Conservation (phyloP, 2,329 filamentous ascomycete genomes). For the Fusarium lyarnte region DNA sequence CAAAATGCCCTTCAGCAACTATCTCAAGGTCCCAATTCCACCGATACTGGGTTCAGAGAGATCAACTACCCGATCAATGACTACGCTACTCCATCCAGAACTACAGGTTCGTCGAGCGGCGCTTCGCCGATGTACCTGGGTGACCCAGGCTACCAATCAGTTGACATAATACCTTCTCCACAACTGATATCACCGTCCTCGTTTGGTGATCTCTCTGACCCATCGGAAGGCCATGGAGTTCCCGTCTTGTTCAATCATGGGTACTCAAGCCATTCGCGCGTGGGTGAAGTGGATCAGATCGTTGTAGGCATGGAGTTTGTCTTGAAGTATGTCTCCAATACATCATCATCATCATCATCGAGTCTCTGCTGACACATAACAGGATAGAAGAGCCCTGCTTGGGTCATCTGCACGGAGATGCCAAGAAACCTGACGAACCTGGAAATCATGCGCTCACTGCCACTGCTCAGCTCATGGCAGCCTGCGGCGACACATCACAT, state of each 20-base stretch:
- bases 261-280: neutral
- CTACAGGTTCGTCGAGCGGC: neutral
- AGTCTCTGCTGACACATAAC: neutral
- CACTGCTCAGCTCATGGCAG: conserved; percentile 13
- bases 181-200: conserved; percentile 11
- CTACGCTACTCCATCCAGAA: neutral
- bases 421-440: conserved; percentile 8
- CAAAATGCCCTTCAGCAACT: neutral
- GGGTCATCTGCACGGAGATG: conserved; percentile 15
- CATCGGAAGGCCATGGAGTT: neutral
- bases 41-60: neutral
- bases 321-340: conserved; percentile 29
- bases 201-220: neutral
- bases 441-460: conserved; percentile 12
- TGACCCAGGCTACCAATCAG: neutral
- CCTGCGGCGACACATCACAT: neutral
- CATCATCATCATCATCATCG: too few species aligned
- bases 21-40: neutral
- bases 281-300: conserved; percentile 12
- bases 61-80: neutral
- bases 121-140: conserved; percentile 2
- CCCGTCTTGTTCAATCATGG: neutral
- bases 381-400: conserved; percentile 27
- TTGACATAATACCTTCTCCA: neutral
- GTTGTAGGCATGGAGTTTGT: conserved; percentile 49